phyloP scores from a whole-genome alignment of 768 basidiomycete genomes.

The Nidularia sp. region DNA sequence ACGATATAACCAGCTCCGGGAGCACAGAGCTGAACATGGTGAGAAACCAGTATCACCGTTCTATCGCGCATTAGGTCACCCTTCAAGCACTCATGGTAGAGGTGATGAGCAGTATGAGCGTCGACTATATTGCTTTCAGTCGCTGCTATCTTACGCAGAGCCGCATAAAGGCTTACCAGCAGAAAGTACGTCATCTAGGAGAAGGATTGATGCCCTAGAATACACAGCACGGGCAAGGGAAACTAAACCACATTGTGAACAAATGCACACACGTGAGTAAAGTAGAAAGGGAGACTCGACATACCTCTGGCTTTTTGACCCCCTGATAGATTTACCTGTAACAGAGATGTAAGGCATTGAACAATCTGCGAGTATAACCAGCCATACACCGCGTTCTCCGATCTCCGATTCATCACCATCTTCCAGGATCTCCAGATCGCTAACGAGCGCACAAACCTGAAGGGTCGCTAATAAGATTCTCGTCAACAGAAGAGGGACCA shows the following conservation, averaged over 20 bases:
- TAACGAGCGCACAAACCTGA: slow-evolving; percentile 61
- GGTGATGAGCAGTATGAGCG: slow-evolving; percentile 87
- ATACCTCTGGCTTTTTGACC: slow-evolving; percentile 67
- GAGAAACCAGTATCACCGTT: slow-evolving; percentile 90
- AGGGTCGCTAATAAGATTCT: no score
- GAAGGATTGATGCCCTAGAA: slow-evolving; percentile 74
- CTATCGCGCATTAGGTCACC: slow-evolving; percentile 79
- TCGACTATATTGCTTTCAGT: slow-evolving; percentile 50
- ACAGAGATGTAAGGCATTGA: background rate
- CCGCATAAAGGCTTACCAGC: no score
- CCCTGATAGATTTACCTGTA: slow-evolving; percentile 48
- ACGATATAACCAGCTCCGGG: slow-evolving; percentile 81
- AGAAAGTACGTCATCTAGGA: slow-evolving; percentile 80
- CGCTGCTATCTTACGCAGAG: background rate
- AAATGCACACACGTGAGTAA: no score
- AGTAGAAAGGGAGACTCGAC: no score
- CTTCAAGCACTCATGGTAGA: slow-evolving; percentile 79
- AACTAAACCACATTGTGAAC: slow-evolving; percentile 13
- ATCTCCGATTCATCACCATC: slow-evolving; percentile 88
- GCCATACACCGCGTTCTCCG: slow-evolving; percentile 72
- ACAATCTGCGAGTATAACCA: background rate
- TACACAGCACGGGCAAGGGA: slow-evolving; percentile 77
- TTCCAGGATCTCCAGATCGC: slow-evolving; percentile 78
- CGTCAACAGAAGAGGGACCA: no score
- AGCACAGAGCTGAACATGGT: slow-evolving; percentile 87